Percentiles rank a stretch among this genome's conserved stretches.
These are phyloP conservation scores for Pseudocercospora macadamiae DNA, from an alignment of 2,329 filamentous ascomycete genomes.

Conservation along the genomic window DNA sequence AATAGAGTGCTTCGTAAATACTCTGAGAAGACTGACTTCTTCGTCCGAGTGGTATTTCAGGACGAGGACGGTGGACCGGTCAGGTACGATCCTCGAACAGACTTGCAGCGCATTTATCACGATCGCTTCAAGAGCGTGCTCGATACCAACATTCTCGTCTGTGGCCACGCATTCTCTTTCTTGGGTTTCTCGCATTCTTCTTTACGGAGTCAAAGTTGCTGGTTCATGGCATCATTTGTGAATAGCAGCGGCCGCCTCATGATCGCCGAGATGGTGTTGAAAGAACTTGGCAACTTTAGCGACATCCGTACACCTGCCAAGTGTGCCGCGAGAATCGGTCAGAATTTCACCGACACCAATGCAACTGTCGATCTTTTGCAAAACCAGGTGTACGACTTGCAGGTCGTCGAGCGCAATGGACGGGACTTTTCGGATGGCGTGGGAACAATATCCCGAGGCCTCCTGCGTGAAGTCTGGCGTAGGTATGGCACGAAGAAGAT, in stretches of 20 bases:
- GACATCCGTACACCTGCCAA: constrained; percentile 59
- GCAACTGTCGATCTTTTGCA: constrained; percentile 58
- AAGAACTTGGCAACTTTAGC: constrained; percentile 53
- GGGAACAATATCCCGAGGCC: constrained; percentile 67
- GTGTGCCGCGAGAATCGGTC: constrained; percentile 62
- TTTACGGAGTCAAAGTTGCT: constrained; percentile 69
- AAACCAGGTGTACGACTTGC: constrained; percentile 43
- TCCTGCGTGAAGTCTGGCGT: constrained; percentile 64
- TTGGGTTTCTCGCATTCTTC: constrained; percentile 82
- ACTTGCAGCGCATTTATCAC: constrained; percentile 57
- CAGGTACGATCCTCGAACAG: constrained; percentile 56
- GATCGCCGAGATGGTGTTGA: constrained; percentile 47
- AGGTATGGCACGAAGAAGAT: constrained; percentile 52
- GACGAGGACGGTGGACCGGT: constrained; percentile 73
- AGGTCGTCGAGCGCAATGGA: constrained; percentile 58
- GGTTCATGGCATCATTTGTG: constrained; percentile 62
- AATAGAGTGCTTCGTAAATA: constrained; percentile 74
- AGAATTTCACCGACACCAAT: constrained; percentile 75
- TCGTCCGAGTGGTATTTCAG: constrained; percentile 71
- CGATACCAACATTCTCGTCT: constrained; percentile 62
- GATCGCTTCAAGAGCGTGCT: constrained; percentile 65
- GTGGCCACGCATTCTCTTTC: constrained; percentile 65
- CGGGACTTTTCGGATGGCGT: constrained; percentile 79
- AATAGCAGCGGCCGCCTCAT: constrained; percentile 35
- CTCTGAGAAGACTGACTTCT: constrained; percentile 60